Conservation (phyloP, 129 eudicot genomes). For the Erigeron canadensis region DNA sequence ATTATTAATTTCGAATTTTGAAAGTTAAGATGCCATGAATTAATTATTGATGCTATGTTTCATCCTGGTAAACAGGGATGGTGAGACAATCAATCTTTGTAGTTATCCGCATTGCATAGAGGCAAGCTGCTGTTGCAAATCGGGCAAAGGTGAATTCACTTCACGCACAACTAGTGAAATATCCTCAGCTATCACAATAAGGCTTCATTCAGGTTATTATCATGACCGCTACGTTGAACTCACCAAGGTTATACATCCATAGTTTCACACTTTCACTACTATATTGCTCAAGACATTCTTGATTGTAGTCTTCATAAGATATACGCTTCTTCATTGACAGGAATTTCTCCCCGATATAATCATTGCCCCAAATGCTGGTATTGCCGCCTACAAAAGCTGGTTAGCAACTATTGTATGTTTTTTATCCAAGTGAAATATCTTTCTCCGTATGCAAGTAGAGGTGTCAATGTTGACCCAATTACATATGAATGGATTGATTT, state of each 20-base stretch:
- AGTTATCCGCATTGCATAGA: conserved; percentile 66
- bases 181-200: conserved; percentile 41
- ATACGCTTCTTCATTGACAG: conserved; percentile 37
- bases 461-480: background rate
- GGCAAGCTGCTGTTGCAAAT: conserved; percentile 56
- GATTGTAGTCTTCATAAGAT: conserved; percentile 1
- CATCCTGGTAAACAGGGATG: conserved; percentile 53
- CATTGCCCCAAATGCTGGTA: conserved; percentile 87
- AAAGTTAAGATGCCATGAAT: background rate
- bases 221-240: conserved; percentile 66
- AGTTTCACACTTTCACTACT: background rate
- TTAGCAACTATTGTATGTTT: conserved; percentile 69
- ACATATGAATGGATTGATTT: background rate
- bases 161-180: conserved; percentile 15
- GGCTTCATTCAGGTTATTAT: conserved; percentile 72
- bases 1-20: background rate
- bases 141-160: conserved; percentile 18
- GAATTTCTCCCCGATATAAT: conserved; percentile 67
- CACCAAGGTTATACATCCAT: conserved; percentile 51
- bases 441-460: background rate
- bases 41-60: background rate
- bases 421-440: background rate
- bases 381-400: conserved; percentile 95
- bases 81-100: conserved; percentile 51
- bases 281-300: conserved; percentile 3